Conservation (phyloP, 805 yeast species). For the Hanseniaspora nectarophila region DNA sequence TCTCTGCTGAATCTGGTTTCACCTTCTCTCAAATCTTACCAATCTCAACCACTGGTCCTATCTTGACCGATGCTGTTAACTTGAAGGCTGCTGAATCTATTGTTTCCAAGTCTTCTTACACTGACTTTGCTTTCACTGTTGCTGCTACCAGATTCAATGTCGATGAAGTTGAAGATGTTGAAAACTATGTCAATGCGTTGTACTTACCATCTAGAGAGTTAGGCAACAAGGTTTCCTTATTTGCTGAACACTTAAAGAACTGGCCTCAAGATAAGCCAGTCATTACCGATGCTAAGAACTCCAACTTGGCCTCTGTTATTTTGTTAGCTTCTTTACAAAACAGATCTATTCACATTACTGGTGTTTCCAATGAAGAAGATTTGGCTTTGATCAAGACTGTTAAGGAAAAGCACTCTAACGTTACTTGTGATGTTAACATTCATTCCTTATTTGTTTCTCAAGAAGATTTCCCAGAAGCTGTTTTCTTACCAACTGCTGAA, state of each 20-base stretch:
- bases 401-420: conserved; percentile 65
- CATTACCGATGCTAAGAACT: conserved; percentile 81
- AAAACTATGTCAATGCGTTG: conserved; percentile 61
- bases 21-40: conserved; percentile 76
- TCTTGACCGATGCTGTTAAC: conserved; percentile 53
- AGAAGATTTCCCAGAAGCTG: conserved; percentile 58
- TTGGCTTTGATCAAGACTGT: conserved; percentile 74
- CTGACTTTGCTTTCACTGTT: conserved; percentile 72
- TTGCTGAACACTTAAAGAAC: conserved; percentile 62
- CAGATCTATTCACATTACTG: conserved; percentile 79
- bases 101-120: conserved; percentile 50
- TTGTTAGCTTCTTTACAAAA: conserved; percentile 77
- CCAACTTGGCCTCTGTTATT: conserved; percentile 85
- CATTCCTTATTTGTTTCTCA: conserved; percentile 65
- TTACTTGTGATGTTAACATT: conserved; percentile 82
- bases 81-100: conserved; percentile 47
- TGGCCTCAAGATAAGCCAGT: conserved; percentile 83
- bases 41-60: conserved; percentile 46
- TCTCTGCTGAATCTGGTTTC: conserved; percentile 75
- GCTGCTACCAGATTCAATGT: conserved; percentile 71
- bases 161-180: conserved; percentile 46
- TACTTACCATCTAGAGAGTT: conserved; percentile 71
- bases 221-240: conserved; percentile 59
- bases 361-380: conserved; percentile 70
- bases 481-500: conserved; percentile 63